Evolutionary conservation across 202 grass and related monocot genomes (phyloP).

Genomic region (Bolboschoenoplectus hybrid): DNA sequence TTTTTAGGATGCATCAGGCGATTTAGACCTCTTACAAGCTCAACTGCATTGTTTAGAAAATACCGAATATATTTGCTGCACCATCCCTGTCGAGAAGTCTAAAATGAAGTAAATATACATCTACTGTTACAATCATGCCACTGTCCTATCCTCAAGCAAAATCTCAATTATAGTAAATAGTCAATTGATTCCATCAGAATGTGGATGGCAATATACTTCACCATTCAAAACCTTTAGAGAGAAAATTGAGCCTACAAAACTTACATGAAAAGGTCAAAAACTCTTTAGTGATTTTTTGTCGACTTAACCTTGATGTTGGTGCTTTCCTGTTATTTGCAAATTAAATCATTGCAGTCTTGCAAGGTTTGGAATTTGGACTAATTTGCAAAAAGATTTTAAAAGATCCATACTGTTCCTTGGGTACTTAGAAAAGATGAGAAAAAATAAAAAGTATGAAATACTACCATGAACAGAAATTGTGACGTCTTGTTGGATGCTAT

Average conservation of each 20-base stretch:
- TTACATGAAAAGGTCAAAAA: slow-evolving; percentile 2
- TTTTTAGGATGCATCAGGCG: not conserved
- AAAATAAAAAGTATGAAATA: slow-evolving; percentile 29
- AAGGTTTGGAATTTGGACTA: not conserved
- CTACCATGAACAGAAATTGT: slow-evolving; percentile 89
- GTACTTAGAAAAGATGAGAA: not conserved
- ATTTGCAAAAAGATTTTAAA: not conserved
- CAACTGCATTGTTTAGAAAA: slow-evolving; percentile 9
- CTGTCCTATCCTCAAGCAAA: not conserved
- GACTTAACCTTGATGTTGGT: not conserved
- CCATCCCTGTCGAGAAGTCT: not conserved
- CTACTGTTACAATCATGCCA: not conserved
- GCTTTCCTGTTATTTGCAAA: not conserved
- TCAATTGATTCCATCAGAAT: not conserved
- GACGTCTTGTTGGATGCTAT: slow-evolving; percentile 93
- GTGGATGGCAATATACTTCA: not conserved
- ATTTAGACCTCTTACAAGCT: not conserved
- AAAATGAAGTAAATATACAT: not conserved
- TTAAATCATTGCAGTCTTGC: not conserved
- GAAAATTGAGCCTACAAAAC: slow-evolving; percentile 12
- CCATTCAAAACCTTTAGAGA: slow-evolving; percentile 13
- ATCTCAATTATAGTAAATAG: not conserved
- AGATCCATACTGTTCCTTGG: slow-evolving; percentile 1
- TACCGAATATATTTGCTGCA: not conserved
- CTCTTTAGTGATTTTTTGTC: not conserved